A percentile compares a stretch with the other conserved stretches of the same genome.
Evolutionary conservation across 345 rosid species (phyloP).

Genomic region (Geranium rotundifolium): DNA sequence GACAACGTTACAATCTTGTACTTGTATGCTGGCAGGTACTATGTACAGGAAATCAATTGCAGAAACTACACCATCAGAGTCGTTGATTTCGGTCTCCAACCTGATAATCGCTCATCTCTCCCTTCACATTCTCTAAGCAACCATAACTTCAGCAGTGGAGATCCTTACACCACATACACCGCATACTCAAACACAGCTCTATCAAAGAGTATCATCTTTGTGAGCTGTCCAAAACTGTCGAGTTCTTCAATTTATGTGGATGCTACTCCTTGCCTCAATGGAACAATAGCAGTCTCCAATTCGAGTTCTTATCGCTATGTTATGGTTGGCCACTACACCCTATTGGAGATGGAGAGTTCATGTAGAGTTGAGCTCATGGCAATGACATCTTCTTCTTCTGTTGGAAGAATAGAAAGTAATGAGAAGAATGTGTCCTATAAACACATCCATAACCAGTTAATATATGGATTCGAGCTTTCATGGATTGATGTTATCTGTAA

Average conservation of each 20-base stretch:
- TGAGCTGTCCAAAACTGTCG: constrained; percentile 5
- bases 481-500: neutral
- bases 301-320: constrained; percentile 3
- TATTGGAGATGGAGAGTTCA: neutral
- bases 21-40: neutral
- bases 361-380: constrained; percentile 6
- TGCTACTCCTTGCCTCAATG: neutral
- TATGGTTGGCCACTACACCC: neutral
- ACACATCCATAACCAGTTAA: constrained; percentile 4
- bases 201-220: neutral
- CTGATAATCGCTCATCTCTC: constrained; percentile 2
- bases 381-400: neutral
- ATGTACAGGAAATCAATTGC: constrained; percentile 11
- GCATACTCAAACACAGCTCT: no score
- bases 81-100: constrained; percentile 1
- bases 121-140: neutral
- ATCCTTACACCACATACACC: no score
- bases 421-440: neutral
- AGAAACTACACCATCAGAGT: constrained; percentile 3
- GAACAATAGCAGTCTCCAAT: neutral
- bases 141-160: neutral
- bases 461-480: constrained; percentile 5
- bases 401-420: neutral
- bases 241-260: constrained; percentile 4
- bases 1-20: neutral